Evolutionary conservation across 345 rosid species (phyloP).

Genomic region (Durio zibethinus): DNA sequence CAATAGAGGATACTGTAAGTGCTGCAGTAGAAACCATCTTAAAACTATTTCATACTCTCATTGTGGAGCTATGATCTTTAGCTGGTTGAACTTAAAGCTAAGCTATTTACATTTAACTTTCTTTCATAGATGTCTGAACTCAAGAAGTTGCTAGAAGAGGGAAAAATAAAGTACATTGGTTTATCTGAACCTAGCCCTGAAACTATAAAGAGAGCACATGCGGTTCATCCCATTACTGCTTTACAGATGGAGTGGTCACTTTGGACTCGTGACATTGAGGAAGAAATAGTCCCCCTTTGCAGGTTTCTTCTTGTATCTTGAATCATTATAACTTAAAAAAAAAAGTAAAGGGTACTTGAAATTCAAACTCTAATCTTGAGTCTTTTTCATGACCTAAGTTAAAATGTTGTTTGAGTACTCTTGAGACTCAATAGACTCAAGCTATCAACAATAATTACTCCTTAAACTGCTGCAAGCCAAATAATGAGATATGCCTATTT

Average conservation of each 20-base stretch:
- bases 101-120: neutral
- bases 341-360: neutral
- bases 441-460: neutral
- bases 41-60: neutral
- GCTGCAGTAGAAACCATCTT: neutral
- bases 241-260: slow-evolving; percentile 21
- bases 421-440: neutral
- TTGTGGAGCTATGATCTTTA: neutral
- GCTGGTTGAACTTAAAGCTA: neutral
- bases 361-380: neutral
- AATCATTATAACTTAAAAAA: neutral
- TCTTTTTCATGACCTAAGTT: neutral
- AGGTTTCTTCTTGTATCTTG: slow-evolving; percentile 11
- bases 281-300: slow-evolving; percentile 23
- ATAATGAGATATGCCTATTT: neutral
- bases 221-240: slow-evolving; percentile 22
- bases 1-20: slow-evolving; percentile 37
- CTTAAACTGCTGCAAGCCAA: neutral
- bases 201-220: slow-evolving; percentile 23
- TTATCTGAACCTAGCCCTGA: slow-evolving; percentile 24
- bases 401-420: neutral
- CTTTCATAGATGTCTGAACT: slow-evolving; percentile 15
- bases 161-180: slow-evolving; percentile 23
- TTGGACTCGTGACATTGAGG: slow-evolving; percentile 19
- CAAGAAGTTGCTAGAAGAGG: slow-evolving; percentile 19